phyloP scores from a whole-genome alignment of 2,329 filamentous ascomycete genomes.

The Raffaelea arxii region DNA sequence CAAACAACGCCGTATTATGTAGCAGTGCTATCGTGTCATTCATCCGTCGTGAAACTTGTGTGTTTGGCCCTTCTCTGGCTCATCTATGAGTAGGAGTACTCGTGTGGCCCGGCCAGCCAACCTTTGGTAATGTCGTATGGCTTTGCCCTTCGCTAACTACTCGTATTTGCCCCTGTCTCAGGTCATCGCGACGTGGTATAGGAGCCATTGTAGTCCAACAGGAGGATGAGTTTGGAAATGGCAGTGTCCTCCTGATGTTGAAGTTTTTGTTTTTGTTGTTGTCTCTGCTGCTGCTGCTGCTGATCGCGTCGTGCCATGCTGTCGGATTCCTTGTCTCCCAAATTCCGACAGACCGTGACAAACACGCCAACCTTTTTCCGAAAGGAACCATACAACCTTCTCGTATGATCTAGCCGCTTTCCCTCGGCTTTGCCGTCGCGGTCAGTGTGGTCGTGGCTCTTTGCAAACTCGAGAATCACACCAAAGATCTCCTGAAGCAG shows the following conservation, averaged over 20 bases:
- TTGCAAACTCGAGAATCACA: slow-evolving; percentile 63
- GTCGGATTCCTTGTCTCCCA: slow-evolving; percentile 53
- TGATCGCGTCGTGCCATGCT: slow-evolving; percentile 17
- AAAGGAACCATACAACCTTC: slow-evolving; percentile 51
- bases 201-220: slow-evolving; percentile 19
- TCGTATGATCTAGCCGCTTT: neutral
- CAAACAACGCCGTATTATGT: too few relatives aligned
- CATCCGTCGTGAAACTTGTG: too few relatives aligned
- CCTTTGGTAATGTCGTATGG: too few relatives aligned
- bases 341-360: slow-evolving; percentile 58
- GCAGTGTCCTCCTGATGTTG: slow-evolving; percentile 11
- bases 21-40: too few relatives aligned
- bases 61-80: too few relatives aligned
- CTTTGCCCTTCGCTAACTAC: too few relatives aligned
- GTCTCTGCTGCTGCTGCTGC: slow-evolving; percentile 7
- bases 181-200: too few relatives aligned
- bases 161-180: too few relatives aligned
- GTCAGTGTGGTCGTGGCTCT: slow-evolving; percentile 28
- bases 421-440: neutral
- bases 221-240: slow-evolving; percentile 16
- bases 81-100: too few relatives aligned
- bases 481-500: slow-evolving; percentile 70
- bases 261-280: too few relatives aligned
- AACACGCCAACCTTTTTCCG: slow-evolving; percentile 66
- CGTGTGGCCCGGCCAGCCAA: too few relatives aligned